phyloP scores from a whole-genome alignment of 2,329 filamentous ascomycete species.

The Chrysoporthe deuterocubensis region DNA sequence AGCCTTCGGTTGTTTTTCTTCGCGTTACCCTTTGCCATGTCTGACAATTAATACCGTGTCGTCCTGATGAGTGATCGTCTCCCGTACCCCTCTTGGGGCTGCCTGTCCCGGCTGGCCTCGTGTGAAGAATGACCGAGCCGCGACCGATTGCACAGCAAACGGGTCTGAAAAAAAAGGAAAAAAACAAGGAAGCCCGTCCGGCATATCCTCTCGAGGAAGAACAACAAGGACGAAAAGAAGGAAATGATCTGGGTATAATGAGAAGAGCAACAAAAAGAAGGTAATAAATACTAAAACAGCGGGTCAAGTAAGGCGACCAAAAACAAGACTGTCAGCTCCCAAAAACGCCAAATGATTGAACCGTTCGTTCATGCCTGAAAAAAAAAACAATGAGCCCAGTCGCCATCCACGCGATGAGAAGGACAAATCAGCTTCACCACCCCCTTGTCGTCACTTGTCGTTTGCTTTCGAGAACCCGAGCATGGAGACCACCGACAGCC shows the following conservation, averaged over 20 bases:
- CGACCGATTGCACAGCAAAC: not conserved
- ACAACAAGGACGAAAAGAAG: not conserved
- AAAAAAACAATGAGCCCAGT: not conserved
- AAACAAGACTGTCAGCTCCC: conserved; percentile 10
- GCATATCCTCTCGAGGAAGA: not conserved
- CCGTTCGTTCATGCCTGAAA: conserved; percentile 10
- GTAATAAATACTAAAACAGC: conserved; percentile 7
- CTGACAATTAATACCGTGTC: not conserved
- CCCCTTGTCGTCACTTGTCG: not conserved
- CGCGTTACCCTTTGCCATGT: not conserved
- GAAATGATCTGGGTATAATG: conserved; percentile 19
- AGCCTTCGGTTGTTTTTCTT: not conserved
- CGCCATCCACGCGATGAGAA: not conserved
- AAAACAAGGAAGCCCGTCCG: not conserved
- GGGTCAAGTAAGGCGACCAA: conserved; percentile 14
- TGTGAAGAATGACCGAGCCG: not conserved
- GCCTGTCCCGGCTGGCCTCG: not conserved
- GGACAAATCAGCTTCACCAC: not conserved
- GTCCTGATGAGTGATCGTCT: not conserved
- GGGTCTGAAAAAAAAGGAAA: not conserved
- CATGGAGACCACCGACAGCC: conserved; percentile 6
- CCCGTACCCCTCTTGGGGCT: not conserved
- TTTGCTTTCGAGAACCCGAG: conserved; percentile 5
- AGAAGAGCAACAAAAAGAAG: conserved; percentile 6
- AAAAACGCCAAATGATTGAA: conserved; percentile 19